phyloP scores from a whole-genome alignment of 139 green algal species.

The Asterochloris sp. region DNA sequence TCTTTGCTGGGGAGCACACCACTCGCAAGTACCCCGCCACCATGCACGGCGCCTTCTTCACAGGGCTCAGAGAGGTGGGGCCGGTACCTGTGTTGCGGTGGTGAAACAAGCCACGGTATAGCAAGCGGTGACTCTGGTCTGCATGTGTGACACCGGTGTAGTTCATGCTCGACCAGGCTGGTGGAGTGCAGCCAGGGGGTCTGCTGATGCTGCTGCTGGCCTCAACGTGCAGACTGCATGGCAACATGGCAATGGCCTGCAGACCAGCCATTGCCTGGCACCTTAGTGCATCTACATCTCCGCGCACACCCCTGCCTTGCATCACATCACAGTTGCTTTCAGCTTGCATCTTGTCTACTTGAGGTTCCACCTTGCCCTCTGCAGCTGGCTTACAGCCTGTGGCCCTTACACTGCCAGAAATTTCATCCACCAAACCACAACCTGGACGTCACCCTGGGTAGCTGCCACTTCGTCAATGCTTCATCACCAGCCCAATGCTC shows the following conservation, averaged over 20 bases:
- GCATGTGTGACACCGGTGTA: background rate
- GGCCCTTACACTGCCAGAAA: too few species aligned
- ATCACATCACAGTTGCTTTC: too few species aligned
- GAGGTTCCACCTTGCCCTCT: too few species aligned
- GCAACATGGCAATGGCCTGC: background rate
- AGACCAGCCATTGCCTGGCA: too few species aligned
- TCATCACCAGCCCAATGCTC: too few species aligned
- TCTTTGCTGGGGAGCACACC: slow-evolving; percentile 92
- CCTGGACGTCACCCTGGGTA: too few species aligned
- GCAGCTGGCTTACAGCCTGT: too few species aligned
- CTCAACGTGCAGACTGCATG: background rate
- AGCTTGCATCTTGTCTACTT: too few species aligned
- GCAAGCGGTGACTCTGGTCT: background rate
- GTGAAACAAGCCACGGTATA: background rate
- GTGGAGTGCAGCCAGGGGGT: background rate
- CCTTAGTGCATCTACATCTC: too few species aligned
- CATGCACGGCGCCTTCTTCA: slow-evolving; percentile 95
- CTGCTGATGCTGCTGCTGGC: background rate
- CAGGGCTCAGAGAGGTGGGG: slow-evolving; percentile 37
- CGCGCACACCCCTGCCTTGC: too few species aligned
- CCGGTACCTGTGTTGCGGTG: background rate
- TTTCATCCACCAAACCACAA: too few species aligned
- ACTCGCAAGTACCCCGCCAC: slow-evolving; percentile 87
- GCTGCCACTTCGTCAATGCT: too few species aligned
- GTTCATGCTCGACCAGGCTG: background rate